Evolutionary conservation across 2,329 filamentous ascomycete genomes (phyloP), one percentile per base, ranked within the genome.

Genomic region (Onygenales sp.): DNA sequence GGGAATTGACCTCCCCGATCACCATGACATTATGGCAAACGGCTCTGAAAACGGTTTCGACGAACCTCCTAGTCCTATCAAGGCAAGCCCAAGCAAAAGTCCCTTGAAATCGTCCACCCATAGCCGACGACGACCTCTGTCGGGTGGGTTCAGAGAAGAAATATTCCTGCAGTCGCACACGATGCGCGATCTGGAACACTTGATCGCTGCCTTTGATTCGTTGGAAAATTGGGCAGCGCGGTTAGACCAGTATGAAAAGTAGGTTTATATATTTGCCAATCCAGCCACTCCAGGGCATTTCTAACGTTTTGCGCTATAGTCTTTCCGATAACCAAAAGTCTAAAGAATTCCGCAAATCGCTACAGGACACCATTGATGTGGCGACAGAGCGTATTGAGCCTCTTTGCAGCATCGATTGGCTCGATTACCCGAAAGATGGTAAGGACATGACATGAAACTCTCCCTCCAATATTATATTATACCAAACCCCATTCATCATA

Each of bases 141-240:
- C 64, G 59, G 52, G 56, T 53, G 52, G 44, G 63, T 39, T 21
- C 57, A 62, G 32, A 57, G 60, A 56, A 54, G 54, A 51, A 56
- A 57, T 65, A 34, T 60, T 58, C 32, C 62, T 61, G 50, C 75
- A 84, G 55, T 83, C 84, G 5, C 77, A 79, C 53, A 82, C 78
- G 46, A 84, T 83, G 67, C 80, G 79, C 57, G 85, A 89, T 59
- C 74, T 91, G 46, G 86, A 90, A 68, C 75, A 77, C 54, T 73
- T 91, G 32, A 79, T 85, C 44, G 76, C 77, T 49, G 80, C 78
- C 3, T 75, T 91, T 42, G 84, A 88, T 65, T 74, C 76, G 21
- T 75, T 90, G 59, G 86, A 90, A 67, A 82, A 79, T 2, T 80
- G 87, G 55, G 80, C 81, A 11, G 77, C 79, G 0, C 64, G 80